phyloP scores from a whole-genome alignment of 164 flowering plant species.

The Nymphaea colorata region DNA sequence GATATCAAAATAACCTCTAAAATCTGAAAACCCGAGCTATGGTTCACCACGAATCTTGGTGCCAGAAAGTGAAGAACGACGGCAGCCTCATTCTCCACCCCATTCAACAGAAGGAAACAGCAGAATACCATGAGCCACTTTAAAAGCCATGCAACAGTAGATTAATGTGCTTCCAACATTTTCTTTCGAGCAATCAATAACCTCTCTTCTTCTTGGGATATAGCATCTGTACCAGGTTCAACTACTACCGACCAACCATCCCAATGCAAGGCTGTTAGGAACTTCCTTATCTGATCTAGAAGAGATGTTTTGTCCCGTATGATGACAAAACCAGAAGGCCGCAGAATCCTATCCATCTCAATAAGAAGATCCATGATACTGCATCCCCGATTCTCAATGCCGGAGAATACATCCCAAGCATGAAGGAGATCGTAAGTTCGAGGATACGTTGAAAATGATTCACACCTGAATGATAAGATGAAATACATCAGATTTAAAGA shows the following conservation, averaged over 20 bases:
- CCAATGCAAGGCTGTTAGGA: slow-evolving; percentile 56
- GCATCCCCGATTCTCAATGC: slow-evolving; percentile 52
- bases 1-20: not conserved
- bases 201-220: slow-evolving; percentile 47
- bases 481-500: not conserved
- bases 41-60: not conserved
- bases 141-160: not conserved
- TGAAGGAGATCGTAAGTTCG: slow-evolving; percentile 92
- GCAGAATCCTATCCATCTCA: slow-evolving; percentile 80
- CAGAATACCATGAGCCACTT: not conserved
- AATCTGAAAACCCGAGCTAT: not conserved
- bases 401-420: slow-evolving; percentile 64
- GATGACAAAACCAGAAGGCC: slow-evolving; percentile 80
- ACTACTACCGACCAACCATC: slow-evolving; percentile 63
- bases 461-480: slow-evolving; percentile 43
- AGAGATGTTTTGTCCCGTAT: slow-evolving; percentile 58
- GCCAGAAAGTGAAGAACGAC: not conserved
- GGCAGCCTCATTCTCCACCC: not conserved
- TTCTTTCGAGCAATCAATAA: slow-evolving; percentile 68
- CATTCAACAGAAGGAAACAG: not conserved
- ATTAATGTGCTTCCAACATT: slow-evolving; percentile 6
- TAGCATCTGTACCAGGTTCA: slow-evolving; percentile 56
- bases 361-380: slow-evolving; percentile 67
- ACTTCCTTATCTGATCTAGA: slow-evolving; percentile 41
- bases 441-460: slow-evolving; percentile 83